Percentiles rank a stretch among this genome's conserved stretches.
Conservation (phyloP, 140 eudicot genomes). For the Cichorium intybus region DNA sequence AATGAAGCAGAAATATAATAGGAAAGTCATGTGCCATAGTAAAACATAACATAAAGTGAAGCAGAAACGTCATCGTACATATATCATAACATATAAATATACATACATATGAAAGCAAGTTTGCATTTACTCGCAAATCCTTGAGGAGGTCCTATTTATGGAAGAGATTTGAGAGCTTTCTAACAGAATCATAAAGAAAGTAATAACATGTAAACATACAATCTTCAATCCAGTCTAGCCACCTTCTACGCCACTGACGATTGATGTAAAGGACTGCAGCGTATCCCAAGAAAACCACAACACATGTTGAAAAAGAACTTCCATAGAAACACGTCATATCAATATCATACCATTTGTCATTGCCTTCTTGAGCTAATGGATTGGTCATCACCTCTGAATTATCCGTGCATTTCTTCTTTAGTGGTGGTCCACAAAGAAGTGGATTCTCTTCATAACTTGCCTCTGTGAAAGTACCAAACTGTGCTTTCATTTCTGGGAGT, state of each 20-base stretch:
- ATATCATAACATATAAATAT: no score
- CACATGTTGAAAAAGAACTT: slow-evolving; percentile 4
- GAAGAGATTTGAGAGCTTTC: neutral
- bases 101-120: no score
- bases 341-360: slow-evolving; percentile 7
- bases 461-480: neutral
- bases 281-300: neutral
- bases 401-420: neutral
- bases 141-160: neutral
- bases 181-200: neutral
- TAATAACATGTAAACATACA: neutral
- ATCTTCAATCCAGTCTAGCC: slow-evolving; percentile 11
- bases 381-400: neutral
- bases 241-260: slow-evolving; percentile 20
- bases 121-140: no score
- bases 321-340: slow-evolving; percentile 3
- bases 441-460: neutral
- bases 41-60: no score
- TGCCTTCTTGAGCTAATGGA: neutral
- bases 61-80: no score
- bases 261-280: slow-evolving; percentile 6
- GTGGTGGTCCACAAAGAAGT: neutral
- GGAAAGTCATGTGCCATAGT: no score
- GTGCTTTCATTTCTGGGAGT: neutral
- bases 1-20: no score